These are phyloP conservation scores for Artomyces pyxidatus DNA, from an alignment of 768 basidiomycete species.

Conservation along the genomic window DNA sequence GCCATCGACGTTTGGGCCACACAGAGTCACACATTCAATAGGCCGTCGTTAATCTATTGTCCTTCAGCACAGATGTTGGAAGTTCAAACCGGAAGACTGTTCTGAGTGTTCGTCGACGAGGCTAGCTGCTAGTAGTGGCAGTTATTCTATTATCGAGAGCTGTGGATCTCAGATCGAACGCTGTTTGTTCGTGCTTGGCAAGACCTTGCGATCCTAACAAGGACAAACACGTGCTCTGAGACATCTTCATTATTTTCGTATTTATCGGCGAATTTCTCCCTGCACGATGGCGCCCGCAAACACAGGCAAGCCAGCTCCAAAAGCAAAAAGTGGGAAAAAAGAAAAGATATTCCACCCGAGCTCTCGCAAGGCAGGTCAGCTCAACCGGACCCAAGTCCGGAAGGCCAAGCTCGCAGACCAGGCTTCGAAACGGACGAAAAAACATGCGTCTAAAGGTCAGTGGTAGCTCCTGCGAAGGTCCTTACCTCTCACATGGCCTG, in stretches of 20 bases:
- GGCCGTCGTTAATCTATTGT: too few species aligned
- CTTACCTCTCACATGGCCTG: too few species aligned
- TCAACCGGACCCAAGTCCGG: slow-evolving; percentile 57
- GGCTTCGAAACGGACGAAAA: slow-evolving; percentile 47
- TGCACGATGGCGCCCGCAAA: slow-evolving; percentile 26
- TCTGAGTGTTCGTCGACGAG: too few species aligned
- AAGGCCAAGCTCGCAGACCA: slow-evolving; percentile 58
- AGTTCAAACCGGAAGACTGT: too few species aligned
- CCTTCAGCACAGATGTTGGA: too few species aligned
- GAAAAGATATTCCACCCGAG: slow-evolving; percentile 80
- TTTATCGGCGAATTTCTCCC: neutral
- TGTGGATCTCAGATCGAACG: too few species aligned
- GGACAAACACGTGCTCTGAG: neutral
- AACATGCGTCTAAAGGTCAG: slow-evolving; percentile 47
- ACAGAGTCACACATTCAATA: too few species aligned
- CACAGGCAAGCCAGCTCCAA: slow-evolving; percentile 15
- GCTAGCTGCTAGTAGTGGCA: too few species aligned
- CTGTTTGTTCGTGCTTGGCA: neutral
- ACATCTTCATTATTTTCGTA: neutral
- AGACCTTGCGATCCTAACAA: neutral
- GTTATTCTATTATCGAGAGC: too few species aligned
- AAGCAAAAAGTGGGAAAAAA: slow-evolving; percentile 38
- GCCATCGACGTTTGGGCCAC: too few species aligned
- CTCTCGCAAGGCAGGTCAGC: slow-evolving; percentile 76
- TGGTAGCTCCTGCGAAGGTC: too few species aligned